Conservation (phyloP, 2,329 filamentous ascomycete genomes). For the Penicillium paneum region DNA sequence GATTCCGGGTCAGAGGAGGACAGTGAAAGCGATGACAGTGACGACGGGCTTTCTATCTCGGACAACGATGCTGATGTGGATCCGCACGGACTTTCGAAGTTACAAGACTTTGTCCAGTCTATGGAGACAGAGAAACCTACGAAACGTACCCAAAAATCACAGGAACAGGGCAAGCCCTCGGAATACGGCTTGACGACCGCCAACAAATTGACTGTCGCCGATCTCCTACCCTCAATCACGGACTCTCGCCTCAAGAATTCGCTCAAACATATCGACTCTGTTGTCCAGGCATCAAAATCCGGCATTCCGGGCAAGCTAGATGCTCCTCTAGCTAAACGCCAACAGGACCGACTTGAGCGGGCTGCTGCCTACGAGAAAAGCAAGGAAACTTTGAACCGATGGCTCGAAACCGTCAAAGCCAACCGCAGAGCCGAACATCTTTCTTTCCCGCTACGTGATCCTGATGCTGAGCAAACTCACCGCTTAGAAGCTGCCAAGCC, state of each 20-base stretch:
- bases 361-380: slow-evolving; percentile 82
- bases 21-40: slow-evolving; percentile 43
- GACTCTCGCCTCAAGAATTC: slow-evolving; percentile 75
- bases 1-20: slow-evolving; percentile 46
- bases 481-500: slow-evolving; percentile 58
- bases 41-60: slow-evolving; percentile 38
- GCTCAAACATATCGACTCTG: slow-evolving; percentile 64
- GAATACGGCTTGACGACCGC: slow-evolving; percentile 58
- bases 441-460: slow-evolving; percentile 77
- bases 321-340: slow-evolving; percentile 76
- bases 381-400: slow-evolving; percentile 83
- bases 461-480: slow-evolving; percentile 58
- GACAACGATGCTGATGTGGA: slow-evolving; percentile 52
- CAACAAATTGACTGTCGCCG: slow-evolving; percentile 69
- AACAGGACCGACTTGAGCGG: slow-evolving; percentile 82
- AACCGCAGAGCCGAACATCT: slow-evolving; percentile 90
- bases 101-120: slow-evolving; percentile 67
- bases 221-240: slow-evolving; percentile 69
- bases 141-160: slow-evolving; percentile 39
- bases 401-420: slow-evolving; percentile 92
- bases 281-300: slow-evolving; percentile 50
- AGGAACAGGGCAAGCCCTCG: slow-evolving; percentile 61
- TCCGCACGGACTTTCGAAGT: slow-evolving; percentile 56
- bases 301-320: slow-evolving; percentile 68
- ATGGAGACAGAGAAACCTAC: slow-evolving; percentile 49